Base-by-base conservation (phyloP, 257 asterid species). In the Solanum gandarillasii region DNA sequence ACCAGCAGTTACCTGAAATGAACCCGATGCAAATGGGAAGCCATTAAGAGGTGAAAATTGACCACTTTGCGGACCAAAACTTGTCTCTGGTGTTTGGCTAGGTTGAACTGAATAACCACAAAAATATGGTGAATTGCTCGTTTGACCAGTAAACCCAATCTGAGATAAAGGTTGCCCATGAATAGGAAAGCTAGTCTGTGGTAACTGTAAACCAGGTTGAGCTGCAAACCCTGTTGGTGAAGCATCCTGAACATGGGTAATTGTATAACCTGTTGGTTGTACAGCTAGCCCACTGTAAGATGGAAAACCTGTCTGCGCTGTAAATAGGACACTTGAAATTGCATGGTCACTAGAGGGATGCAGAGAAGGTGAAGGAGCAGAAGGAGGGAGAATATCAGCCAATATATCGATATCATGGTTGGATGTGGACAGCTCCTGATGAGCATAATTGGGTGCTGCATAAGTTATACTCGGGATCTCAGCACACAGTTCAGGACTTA, bases 301-400 rank as follows among this genome's bases (percentile, higher is more conserved):
- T 76, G 86, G 85, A 85, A 87, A 62, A 62, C 87, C 88, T 55
- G 90, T 14, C 41, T 81, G 87, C 43, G 93, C 48, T 75, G 79
- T 62, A 70, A 92, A 74, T 90, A 90, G 93, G 88, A 39, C 60
- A 55, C 90, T 89, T 88, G 91, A 89, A 87, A 79, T 90, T 21
- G 89, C 18, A 27, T 43, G 67, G 27, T 43, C 39, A 79, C n/a
- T 27, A 18, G 67, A 43, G 65, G 85, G 89, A 92, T 89, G 89
- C 52, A 88, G 91, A 86, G 83, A 83, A 67, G 90, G 88, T 34
- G 92, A 91, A 72, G 93, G 90, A 86, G 90, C 94, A 65, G 98
- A 90, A 21, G 95, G 96, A 18, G 98, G 99, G 82, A 97, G 98
- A 90, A 97, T 96, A 90, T 95, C 98, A 3, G 98, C 99, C 91